phyloP scores from a whole-genome alignment of 495 filamentous ascomycete species.

The Neurospora sp. region DNA sequence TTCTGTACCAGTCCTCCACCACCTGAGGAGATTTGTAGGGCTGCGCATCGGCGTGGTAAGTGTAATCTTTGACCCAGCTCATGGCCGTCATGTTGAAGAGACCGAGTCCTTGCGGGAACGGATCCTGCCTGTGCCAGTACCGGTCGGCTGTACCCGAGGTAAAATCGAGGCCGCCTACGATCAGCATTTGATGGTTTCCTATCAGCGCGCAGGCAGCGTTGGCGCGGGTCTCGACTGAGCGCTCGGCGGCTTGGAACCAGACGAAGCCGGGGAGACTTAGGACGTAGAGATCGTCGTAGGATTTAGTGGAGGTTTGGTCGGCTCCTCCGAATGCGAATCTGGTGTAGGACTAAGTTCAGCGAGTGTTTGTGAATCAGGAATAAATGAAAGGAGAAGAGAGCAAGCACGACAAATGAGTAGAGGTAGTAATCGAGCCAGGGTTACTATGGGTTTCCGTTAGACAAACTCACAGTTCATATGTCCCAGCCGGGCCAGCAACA shows the following conservation, averaged over 20 bases:
- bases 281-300: not conserved
- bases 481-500: not conserved
- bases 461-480: not conserved
- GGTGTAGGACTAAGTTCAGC: not conserved
- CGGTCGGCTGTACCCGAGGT: not conserved
- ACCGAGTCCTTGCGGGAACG: not conserved
- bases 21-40: constrained; percentile 3
- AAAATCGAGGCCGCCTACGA: not conserved
- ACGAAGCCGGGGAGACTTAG: not conserved
- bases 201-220: not conserved
- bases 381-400: not conserved
- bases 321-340: not conserved
- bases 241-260: not conserved
- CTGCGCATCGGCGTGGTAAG: constrained; percentile 5
- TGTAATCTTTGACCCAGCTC: not conserved
- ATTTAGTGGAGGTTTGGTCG: not conserved
- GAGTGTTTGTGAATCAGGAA: not conserved
- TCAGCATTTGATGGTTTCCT: not conserved
- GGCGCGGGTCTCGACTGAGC: not conserved
- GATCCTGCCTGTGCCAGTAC: not conserved
- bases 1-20: constrained; percentile 3
- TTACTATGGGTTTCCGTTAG: not conserved
- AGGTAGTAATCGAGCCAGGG: too few relatives aligned
- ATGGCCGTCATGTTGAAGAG: not conserved
- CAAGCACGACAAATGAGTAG: too few relatives aligned